Evolutionary conservation across 2,329 filamentous ascomycete genomes (phyloP).

Genomic region (Harringtonia aguacate): DNA sequence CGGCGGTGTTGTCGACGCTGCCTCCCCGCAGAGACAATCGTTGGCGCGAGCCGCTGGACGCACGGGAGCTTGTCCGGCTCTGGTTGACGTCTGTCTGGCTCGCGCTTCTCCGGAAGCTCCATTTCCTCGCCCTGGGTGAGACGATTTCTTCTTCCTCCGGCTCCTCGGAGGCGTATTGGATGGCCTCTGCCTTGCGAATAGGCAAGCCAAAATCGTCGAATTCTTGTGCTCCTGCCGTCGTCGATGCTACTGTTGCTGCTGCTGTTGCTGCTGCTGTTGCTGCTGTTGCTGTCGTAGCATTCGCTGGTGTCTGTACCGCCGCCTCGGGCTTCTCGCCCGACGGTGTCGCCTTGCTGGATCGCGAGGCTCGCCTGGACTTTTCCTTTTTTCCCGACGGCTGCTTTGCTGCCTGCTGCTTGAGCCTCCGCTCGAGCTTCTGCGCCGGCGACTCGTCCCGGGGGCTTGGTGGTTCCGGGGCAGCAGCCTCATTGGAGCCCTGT

Average conservation of each 20-base stretch:
- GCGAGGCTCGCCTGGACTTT: background rate
- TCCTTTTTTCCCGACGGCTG: background rate
- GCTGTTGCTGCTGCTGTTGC: background rate
- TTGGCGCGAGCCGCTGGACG: constrained; percentile 9
- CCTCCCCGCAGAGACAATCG: constrained; percentile 5
- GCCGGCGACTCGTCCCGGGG: constrained; percentile 6
- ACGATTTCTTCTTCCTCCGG: background rate
- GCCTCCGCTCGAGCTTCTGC: constrained; percentile 5
- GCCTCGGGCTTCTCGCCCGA: background rate
- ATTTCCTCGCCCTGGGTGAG: constrained; percentile 3
- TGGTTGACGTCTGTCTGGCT: constrained; percentile 6
- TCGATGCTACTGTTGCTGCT: background rate
- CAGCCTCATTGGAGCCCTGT: too few relatives aligned
- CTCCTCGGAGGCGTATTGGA: constrained; percentile 20
- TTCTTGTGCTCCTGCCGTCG: constrained; percentile 22
- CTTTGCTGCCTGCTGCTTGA: constrained; percentile 1
- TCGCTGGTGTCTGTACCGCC: background rate
- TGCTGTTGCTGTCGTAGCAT: background rate
- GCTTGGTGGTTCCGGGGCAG: background rate
- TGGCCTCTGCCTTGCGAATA: constrained; percentile 31
- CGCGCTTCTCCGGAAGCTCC: constrained; percentile 8
- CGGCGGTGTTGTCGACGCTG: background rate
- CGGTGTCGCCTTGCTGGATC: background rate
- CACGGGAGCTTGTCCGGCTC: constrained; percentile 7
- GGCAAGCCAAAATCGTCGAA: constrained; percentile 65